phyloP scores from a whole-genome alignment of 2,329 filamentous ascomycete species.

The Bimuria novae-zelandiae region DNA sequence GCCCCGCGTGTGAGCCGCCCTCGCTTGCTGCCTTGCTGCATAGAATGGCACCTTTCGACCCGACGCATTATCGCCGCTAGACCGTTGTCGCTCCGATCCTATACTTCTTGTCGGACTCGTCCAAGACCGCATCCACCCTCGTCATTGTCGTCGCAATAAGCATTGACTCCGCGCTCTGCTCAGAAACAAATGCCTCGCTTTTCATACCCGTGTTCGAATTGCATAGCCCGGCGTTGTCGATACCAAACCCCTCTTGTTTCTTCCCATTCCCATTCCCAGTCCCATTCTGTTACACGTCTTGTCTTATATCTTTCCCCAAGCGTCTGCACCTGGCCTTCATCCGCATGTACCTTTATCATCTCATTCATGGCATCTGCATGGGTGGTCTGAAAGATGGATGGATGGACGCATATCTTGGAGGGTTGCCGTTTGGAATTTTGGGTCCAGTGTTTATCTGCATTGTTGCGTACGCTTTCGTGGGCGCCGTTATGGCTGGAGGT shows the following conservation, averaged over 20 bases:
- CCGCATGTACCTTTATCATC: constrained; percentile 22
- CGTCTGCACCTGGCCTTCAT: constrained; percentile 12
- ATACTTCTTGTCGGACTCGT: not conserved
- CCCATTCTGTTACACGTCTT: no score
- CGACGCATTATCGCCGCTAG: not conserved
- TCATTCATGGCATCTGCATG: constrained; percentile 24
- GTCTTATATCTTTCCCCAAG: constrained; percentile 5
- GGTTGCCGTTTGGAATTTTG: not conserved
- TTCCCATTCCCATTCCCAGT: not conserved
- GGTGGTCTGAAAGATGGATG: no score
- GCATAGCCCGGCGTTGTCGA: constrained; percentile 48
- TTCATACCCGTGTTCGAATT: constrained; percentile 16
- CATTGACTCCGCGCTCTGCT: no score
- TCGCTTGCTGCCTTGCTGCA: not conserved
- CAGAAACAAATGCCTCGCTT: not conserved
- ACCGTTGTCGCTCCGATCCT: not conserved
- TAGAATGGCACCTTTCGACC: not conserved
- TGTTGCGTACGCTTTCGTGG: no score
- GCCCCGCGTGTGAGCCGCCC: constrained; percentile 48
- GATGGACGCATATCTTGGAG: constrained; percentile 1
- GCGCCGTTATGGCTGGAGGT: no score
- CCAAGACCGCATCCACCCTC: not conserved
- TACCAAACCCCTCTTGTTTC: constrained; percentile 28
- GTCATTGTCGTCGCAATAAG: not conserved
- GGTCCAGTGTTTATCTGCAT: no score